Conservation (phyloP, 148 eudicot species). For the Fallopia convolvulus region DNA sequence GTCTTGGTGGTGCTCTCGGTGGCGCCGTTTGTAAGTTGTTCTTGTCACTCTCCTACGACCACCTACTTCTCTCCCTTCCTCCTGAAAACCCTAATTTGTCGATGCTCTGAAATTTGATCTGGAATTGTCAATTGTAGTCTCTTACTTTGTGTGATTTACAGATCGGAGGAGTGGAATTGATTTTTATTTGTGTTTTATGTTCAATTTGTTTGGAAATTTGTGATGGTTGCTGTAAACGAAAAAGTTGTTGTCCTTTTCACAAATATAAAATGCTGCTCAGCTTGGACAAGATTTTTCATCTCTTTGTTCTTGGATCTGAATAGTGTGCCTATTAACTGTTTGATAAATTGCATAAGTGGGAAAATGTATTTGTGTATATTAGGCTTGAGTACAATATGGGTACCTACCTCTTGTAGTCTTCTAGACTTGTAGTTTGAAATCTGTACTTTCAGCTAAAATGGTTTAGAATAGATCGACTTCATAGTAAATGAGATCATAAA, state of each 20-base stretch:
- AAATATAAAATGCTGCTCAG: background rate
- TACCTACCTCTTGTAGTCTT: no score
- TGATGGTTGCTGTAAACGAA: background rate
- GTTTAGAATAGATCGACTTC: no score
- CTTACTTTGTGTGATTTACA: background rate
- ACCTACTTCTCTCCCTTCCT: constrained; percentile 3
- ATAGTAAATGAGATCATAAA: no score
- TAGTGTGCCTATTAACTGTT: no score
- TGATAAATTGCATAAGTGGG: no score
- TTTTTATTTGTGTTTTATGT: background rate
- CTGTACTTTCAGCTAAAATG: no score
- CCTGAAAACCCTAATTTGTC: background rate
- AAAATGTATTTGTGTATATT: no score
- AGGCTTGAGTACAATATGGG: no score
- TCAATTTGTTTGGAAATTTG: background rate
- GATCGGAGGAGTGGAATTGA: background rate
- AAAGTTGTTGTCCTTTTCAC: background rate
- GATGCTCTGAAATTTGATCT: background rate
- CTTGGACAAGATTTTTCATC: no score
- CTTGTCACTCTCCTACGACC: background rate
- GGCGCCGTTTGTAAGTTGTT: constrained; percentile 65
- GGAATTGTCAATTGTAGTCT: background rate
- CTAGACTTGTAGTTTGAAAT: no score
- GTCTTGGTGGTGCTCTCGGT: constrained; percentile 83
- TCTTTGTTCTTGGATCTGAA: no score